These are phyloP conservation scores for Microdochium trichocladiopsis DNA, from an alignment of 2,329 filamentous ascomycete genomes.

Conservation along the genomic window DNA sequence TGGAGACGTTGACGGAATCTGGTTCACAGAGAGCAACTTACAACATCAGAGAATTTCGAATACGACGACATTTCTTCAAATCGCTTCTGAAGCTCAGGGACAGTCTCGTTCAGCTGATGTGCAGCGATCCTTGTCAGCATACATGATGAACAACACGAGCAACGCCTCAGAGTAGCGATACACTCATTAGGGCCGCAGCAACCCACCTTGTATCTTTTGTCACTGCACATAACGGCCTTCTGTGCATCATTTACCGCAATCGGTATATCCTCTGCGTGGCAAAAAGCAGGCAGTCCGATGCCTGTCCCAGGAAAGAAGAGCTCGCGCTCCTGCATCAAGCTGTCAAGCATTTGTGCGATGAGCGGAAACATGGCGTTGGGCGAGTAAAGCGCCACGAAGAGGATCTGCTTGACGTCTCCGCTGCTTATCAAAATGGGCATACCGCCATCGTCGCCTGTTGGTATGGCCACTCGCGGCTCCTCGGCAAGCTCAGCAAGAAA, in stretches of 20 bases:
- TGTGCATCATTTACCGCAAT: slow-evolving; percentile 18
- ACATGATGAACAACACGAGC: neutral
- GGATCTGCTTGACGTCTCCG: slow-evolving; percentile 24
- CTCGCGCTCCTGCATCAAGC: slow-evolving; percentile 14
- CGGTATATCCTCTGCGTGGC: slow-evolving; percentile 12
- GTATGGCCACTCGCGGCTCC: slow-evolving; percentile 23
- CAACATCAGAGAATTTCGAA: slow-evolving; percentile 28
- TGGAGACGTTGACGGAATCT: too few species aligned
- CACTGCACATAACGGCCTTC: slow-evolving; percentile 23
- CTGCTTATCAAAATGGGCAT: slow-evolving; percentile 28
- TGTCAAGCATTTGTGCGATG: slow-evolving; percentile 24
- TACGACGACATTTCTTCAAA: slow-evolving; percentile 19
- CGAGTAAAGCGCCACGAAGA: slow-evolving; percentile 26
- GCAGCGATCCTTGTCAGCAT: neutral
- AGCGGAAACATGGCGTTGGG: slow-evolving; percentile 21
- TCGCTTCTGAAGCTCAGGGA: slow-evolving; percentile 15
- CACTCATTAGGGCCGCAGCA: too few species aligned
- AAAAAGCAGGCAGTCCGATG: slow-evolving; percentile 7
- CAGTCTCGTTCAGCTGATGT: slow-evolving; percentile 20
- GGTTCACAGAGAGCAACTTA: too few species aligned
- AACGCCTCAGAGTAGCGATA: neutral
- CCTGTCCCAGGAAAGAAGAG: slow-evolving; percentile 5
- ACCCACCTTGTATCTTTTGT: slow-evolving; percentile 20
- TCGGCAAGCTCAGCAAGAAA: slow-evolving; percentile 23
- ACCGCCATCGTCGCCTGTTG: slow-evolving; percentile 10